Evolutionary conservation across 176 grass and related monocot genomes (phyloP).

Genomic region (Aegilops tauschii): DNA sequence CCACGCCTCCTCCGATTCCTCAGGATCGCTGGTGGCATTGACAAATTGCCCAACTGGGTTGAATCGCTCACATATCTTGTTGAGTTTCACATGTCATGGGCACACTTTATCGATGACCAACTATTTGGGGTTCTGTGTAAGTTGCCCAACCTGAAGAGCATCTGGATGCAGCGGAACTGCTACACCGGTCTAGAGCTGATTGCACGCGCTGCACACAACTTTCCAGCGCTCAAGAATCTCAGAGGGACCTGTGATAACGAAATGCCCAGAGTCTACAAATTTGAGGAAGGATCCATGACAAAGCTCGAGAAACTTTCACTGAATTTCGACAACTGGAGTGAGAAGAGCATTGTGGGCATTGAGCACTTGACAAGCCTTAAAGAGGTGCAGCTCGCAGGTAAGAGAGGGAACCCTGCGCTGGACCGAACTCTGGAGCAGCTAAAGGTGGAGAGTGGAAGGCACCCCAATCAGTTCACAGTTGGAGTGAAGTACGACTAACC

Average conservation of each 20-base stretch:
- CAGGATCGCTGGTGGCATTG: neutral
- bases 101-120: neutral
- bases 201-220: neutral
- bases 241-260: neutral
- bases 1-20: neutral
- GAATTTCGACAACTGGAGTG: neutral
- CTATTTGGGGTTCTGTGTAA: neutral
- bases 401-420: neutral
- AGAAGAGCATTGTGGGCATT: neutral
- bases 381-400: neutral
- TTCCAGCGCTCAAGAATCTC: neutral
- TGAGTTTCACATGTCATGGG: neutral
- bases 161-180: neutral
- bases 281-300: neutral
- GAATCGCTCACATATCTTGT: conserved; percentile 12
- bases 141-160: conserved; percentile 1
- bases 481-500: no score
- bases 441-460: neutral
- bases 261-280: neutral
- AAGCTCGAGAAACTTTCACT: neutral
- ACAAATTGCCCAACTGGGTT: neutral
- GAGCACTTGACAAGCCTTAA: neutral
- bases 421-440: neutral
- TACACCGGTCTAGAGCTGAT: neutral
- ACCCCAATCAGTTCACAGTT: no score